A percentile compares a stretch with the other conserved stretches of the same genome.
Evolutionary conservation across 441 rosid species (phyloP).

Genomic region (Euphorbia celastroides): DNA sequence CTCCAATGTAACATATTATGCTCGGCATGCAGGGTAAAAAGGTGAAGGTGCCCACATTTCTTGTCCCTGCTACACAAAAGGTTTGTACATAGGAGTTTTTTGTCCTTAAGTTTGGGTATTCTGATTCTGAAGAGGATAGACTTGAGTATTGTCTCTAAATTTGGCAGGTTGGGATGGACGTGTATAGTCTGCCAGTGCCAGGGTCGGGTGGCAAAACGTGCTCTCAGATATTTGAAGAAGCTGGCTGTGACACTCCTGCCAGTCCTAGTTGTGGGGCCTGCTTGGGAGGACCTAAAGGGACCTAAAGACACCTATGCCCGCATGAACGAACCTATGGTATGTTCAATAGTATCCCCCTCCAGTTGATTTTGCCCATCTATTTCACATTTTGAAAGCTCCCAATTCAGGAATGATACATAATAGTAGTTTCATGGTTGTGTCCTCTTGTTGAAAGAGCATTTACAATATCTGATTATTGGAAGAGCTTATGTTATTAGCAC

Average conservation of each 20-base stretch:
- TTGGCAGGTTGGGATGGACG: conserved; percentile 83
- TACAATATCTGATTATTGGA: no score
- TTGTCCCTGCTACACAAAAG: conserved; percentile 99
- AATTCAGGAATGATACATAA: not conserved
- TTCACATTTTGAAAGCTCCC: not conserved
- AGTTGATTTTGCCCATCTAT: not conserved
- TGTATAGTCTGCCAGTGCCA: conserved; percentile 79
- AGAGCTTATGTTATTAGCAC: not conserved
- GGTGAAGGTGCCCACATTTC: conserved; percentile 95
- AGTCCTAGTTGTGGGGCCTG: conserved; percentile 98
- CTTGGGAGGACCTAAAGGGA: conserved; percentile 94
- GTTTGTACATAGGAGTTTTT: conserved; percentile 26
- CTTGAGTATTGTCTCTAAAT: not conserved
- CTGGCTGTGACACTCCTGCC: conserved; percentile 92
- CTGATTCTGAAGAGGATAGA: not conserved
- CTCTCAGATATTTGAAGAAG: conserved; percentile 95
- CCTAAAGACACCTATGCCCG: no score
- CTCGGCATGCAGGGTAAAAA: conserved; percentile 60
- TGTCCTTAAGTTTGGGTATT: not conserved
- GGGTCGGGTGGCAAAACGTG: conserved; percentile 97
- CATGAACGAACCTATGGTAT: conserved; percentile 81
- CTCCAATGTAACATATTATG: conserved; percentile 6
- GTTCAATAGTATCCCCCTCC: conserved; percentile 13
- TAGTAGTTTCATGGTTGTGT: not conserved
- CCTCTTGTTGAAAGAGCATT: not conserved